Percentiles rank a stretch among this genome's conserved stretches.
Conservation (phyloP, 2,329 filamentous ascomycete genomes). For the Aspergillus sojae region DNA sequence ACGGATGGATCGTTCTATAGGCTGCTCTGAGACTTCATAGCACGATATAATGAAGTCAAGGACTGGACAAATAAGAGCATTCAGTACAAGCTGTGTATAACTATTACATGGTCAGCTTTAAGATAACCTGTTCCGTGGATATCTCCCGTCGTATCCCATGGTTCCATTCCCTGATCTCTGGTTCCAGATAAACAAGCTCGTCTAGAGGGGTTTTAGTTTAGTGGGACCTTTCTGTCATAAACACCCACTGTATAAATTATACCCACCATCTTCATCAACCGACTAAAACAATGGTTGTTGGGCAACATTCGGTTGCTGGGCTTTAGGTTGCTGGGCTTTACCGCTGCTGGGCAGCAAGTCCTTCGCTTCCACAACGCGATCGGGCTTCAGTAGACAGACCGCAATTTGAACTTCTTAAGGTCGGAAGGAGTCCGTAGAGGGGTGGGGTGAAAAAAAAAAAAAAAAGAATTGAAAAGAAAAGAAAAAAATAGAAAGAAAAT, state of each 20-base stretch:
- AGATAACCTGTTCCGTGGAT: slow-evolving; percentile 4
- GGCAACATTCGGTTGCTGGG: slow-evolving; percentile 32
- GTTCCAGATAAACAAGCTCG: slow-evolving; percentile 14
- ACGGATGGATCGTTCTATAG: background rate
- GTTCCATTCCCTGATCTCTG: slow-evolving; percentile 2
- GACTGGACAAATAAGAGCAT: background rate
- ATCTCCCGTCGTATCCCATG: slow-evolving; percentile 11
- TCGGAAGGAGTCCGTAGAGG: slow-evolving; percentile 1
- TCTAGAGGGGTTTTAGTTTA: background rate
- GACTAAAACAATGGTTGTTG: slow-evolving; percentile 23
- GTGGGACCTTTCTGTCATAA: slow-evolving; percentile 17
- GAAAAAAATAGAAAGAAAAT: background rate
- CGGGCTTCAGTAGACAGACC: slow-evolving; percentile 20
- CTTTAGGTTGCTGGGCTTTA: slow-evolving; percentile 38
- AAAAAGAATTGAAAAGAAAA: no score
- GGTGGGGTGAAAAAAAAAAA: background rate
- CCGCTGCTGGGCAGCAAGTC: slow-evolving; percentile 41
- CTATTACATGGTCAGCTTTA: background rate
- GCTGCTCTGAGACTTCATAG: background rate
- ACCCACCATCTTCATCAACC: slow-evolving; percentile 4
- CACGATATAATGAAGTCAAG: background rate
- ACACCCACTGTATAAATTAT: background rate
- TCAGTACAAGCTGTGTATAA: background rate
- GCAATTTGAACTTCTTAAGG: slow-evolving; percentile 16
- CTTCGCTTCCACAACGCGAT: slow-evolving; percentile 11